Evolutionary conservation across 768 basidiomycete species (phyloP), one percentile per base, ranked within the genome.

Genomic region (Coprinopsis strossmayeri): DNA sequence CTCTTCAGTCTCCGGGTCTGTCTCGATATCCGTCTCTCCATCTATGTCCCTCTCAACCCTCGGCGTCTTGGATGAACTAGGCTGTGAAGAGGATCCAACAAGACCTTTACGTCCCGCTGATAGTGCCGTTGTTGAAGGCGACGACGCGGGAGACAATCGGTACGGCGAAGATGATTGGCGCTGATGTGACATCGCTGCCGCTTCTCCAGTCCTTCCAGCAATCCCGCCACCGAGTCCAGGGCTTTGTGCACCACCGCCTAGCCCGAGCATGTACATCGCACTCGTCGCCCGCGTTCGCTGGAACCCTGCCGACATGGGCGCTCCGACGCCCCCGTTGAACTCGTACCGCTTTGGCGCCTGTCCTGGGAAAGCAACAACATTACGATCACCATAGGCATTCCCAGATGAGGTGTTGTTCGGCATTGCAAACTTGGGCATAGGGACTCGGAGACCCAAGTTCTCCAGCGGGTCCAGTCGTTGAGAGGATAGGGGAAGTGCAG

Each of bases 231-330:
- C n/a, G 26, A 13, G 3, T 15, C 10, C 37, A 5, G 48, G 45
- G n/a, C n/a, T n/a, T n/a, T n/a, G n/a, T n/a, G n/a, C n/a, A 3
- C 49, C 38, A 24, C 73, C 62, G 21, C 83, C 81, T 13, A 82
- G 58, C 3, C 81, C 82, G 1, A 85, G 61, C 68, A 77, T 75
- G 58, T 82, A 82, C 77, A 84, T 78, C 48, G 76, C 70, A 20
- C 82, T 82, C 17, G 77, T 62, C 24, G 77, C 77, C 54, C 81
- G 69, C 27, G 72, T 62, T 34, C 70, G 67, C 30, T 15, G 51
- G 35, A 21, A 45, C 50, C 7, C 28, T 41, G 3, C 35, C 51
- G 43, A 52, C 45, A 55, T 44, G 5, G 55, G 55, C 23, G 10
- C 52, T 42, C 42, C 44, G 24, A 18, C 51, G 47, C 2, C 45